Percentiles rank a stretch among this genome's conserved stretches.
Evolutionary conservation across 2,329 filamentous ascomycete genomes (phyloP).

Genomic region (Lasiodiplodia gonubiensis): DNA sequence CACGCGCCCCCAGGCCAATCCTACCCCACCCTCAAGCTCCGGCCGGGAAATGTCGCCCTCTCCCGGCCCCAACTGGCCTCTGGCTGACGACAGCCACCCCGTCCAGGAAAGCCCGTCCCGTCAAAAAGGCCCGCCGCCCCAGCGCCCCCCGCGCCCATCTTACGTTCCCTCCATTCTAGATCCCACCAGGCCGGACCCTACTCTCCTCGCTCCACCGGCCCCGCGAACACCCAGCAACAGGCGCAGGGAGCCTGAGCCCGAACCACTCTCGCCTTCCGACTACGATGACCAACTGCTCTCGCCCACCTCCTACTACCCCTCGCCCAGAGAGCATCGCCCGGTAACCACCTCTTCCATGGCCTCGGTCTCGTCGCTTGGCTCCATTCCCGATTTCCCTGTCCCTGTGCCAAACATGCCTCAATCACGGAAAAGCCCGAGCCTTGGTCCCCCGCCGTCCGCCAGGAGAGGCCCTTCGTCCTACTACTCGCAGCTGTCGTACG

Average conservation of each 20-base stretch:
- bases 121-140: constrained; percentile 48
- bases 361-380: constrained; percentile 50
- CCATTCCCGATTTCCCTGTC: constrained; percentile 50
- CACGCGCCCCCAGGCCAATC: constrained; percentile 30
- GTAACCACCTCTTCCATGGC: constrained; percentile 46
- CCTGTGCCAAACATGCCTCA: constrained; percentile 43
- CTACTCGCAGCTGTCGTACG: constrained; percentile 55
- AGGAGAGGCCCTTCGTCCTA: constrained; percentile 55
- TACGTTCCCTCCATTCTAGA: constrained; percentile 47
- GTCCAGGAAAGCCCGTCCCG: constrained; percentile 38
- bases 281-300: constrained; percentile 44
- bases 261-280: constrained; percentile 33
- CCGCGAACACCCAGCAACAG: constrained; percentile 16
- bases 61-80: constrained; percentile 54
- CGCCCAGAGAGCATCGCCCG: constrained; percentile 37
- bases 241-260: constrained; percentile 30
- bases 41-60: constrained; percentile 34
- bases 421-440: constrained; percentile 48
- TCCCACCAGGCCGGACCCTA: constrained; percentile 38
- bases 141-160: constrained; percentile 49
- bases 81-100: constrained; percentile 45
- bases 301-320: constrained; percentile 37
- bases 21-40: constrained; percentile 33
- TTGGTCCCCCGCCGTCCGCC: constrained; percentile 57
- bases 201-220: constrained; percentile 38